Evolutionary conservation across 2,329 filamentous ascomycete genomes (phyloP), one percentile per base, ranked within the genome.

Genomic region (Cladosporium sp.): DNA sequence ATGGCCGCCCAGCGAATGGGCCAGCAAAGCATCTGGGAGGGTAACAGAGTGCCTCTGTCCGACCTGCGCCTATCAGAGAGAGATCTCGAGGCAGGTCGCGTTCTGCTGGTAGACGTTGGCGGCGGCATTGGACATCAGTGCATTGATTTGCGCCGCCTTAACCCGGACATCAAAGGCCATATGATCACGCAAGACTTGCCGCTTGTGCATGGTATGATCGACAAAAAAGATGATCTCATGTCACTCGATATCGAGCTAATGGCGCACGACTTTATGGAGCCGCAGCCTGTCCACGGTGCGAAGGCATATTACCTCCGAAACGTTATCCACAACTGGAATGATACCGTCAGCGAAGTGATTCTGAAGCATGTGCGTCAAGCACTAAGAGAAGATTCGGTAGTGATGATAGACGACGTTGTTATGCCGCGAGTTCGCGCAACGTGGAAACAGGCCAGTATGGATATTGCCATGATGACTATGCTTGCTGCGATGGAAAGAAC

Each of bases 251-350:
- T 63, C 37, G 56, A 59, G 30, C 34, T 20, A 8, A 50, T 58
- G 43, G 37, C 44, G 12, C 66, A 68, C 42, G 64, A 69, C 48
- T 61, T 69, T 27, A 64, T 63, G 50, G 63, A 60, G 0, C 57
- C 61, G 13, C 64, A 67, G 43, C 57, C 58, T 5, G 54, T 69
- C 4, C 37, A 60, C 36, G 63, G 59, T 20, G 54, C 56, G 9
- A 29, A 39, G 17, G 50, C 40, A 2, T 57, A 55, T 30, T 57
- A 48, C 19, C 29, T 53, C 3, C 39, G 47, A 3, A 29, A 22
- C 15, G 43, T 58, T 7, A 40, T 56, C 7, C 58, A 61, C 19
- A 54, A 61, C 37, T 61, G 57, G 57, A 38, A 47, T 8, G 53
- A 58, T 22, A 49, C 45, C 3, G 34, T 52, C 18, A 50, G 50